phyloP scores from a whole-genome alignment of 495 filamentous ascomycete species.

The Aspergillus biplanus region DNA sequence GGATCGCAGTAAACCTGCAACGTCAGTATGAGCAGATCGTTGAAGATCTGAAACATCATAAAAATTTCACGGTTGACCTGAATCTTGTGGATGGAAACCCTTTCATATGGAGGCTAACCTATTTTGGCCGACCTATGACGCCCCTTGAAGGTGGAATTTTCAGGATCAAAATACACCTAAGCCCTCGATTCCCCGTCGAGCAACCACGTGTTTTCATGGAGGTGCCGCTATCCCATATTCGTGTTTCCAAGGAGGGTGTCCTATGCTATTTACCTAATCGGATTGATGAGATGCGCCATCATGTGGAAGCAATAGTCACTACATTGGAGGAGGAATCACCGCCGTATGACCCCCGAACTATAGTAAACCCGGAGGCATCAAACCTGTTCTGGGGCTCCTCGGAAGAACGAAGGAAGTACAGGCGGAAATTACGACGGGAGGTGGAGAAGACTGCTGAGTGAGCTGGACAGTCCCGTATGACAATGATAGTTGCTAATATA shows the following conservation, averaged over 20 bases:
- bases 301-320: conserved; percentile 83
- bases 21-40: conserved; percentile 85
- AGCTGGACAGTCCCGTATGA: conserved; percentile 15
- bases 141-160: conserved; percentile 92
- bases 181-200: conserved; percentile 88
- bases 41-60: conserved; percentile 69
- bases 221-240: conserved; percentile 83
- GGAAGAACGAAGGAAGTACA: conserved; percentile 82
- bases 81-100: conserved; percentile 65
- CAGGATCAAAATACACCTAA: conserved; percentile 76
- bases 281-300: conserved; percentile 77
- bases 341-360: conserved; percentile 86
- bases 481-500: not conserved
- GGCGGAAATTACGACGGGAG: conserved; percentile 69
- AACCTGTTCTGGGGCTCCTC: conserved; percentile 84
- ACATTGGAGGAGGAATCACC: conserved; percentile 85
- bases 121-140: conserved; percentile 92
- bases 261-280: conserved; percentile 80
- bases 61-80: conserved; percentile 71
- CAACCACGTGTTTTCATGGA: conserved; percentile 84
- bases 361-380: conserved; percentile 85
- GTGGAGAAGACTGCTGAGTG: conserved; percentile 60
- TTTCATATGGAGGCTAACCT: conserved; percentile 66
- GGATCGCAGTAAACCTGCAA: conserved; percentile 78
- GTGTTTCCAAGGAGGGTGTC: conserved; percentile 76